Conservation (phyloP, 1,284 basidiomycete species). For the Neonothopanus nambi region DNA sequence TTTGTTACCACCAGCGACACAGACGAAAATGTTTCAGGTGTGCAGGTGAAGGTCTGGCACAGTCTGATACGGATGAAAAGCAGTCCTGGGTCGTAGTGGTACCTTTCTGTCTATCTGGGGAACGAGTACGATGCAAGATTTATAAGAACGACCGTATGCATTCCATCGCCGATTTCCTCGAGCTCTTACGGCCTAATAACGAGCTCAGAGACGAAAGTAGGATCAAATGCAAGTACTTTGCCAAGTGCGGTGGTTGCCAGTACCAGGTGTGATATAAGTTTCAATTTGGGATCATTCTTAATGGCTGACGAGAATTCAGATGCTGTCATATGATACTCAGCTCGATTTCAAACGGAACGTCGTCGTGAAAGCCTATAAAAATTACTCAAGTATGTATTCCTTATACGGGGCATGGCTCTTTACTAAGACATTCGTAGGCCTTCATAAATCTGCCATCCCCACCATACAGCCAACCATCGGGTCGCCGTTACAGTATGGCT, state of each 20-base stretch:
- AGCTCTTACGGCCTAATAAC: conserved; percentile 65
- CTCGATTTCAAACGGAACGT: conserved; percentile 86
- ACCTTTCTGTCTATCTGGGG: conserved; percentile 83
- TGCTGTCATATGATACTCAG: conserved; percentile 87
- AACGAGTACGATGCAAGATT: conserved; percentile 72
- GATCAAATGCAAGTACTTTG: conserved; percentile 85
- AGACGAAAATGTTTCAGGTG: not conserved
- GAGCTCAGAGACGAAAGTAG: conserved; percentile 65
- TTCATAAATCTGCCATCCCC: conserved; percentile 63
- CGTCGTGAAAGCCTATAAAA: conserved; percentile 83
- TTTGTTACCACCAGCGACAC: conserved; percentile 4
- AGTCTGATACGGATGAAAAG: conserved; percentile 44
- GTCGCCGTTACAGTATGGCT: conserved; percentile 87
- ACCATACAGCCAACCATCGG: conserved; percentile 75
- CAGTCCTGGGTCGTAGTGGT: conserved; percentile 79
- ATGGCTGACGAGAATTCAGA: conserved; percentile 42
- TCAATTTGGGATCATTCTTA: not conserved
- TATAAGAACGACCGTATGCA: conserved; percentile 68
- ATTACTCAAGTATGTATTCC: conserved; percentile 63
- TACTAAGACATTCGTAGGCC: conserved; percentile 37
- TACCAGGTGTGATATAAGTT: conserved; percentile 55
- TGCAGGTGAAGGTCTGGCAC: conserved; percentile 68
- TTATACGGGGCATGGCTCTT: conserved; percentile 1
- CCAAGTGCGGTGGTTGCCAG: conserved; percentile 77
- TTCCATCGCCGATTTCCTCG: conserved; percentile 77